Conservation (phyloP, 2,329 filamentous ascomycete species). For the Macrophomina phaseolina region DNA sequence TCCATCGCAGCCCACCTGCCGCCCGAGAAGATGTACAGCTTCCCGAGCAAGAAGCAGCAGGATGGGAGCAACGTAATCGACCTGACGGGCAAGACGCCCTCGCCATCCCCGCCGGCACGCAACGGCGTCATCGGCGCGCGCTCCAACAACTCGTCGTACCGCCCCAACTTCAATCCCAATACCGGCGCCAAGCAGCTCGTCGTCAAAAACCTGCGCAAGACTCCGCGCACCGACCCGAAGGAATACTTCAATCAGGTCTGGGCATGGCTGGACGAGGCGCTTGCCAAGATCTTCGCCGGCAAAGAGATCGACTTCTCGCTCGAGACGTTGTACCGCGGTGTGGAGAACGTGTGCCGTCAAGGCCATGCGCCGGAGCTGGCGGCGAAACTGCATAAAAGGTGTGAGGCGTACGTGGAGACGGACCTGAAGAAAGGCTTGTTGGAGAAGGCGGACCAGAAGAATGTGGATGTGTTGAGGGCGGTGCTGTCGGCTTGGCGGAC, state of each 20-base stretch:
- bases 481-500: slow-evolving; percentile 70
- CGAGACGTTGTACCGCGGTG: slow-evolving; percentile 86
- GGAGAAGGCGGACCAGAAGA: slow-evolving; percentile 60
- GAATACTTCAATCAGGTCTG: slow-evolving; percentile 80
- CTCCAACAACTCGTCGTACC: slow-evolving; percentile 35
- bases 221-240: slow-evolving; percentile 68
- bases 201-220: slow-evolving; percentile 86
- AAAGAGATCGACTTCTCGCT: slow-evolving; percentile 69
- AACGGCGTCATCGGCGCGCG: slow-evolving; percentile 1
- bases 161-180: slow-evolving; percentile 70
- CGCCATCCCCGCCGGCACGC: slow-evolving; percentile 35
- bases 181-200: slow-evolving; percentile 82
- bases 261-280: slow-evolving; percentile 73
- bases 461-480: slow-evolving; percentile 68
- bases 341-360: slow-evolving; percentile 88
- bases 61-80: slow-evolving; percentile 40
- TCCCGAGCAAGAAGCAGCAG: slow-evolving; percentile 45
- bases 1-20: slow-evolving; percentile 31
- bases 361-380: slow-evolving; percentile 73
- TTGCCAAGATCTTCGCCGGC: slow-evolving; percentile 74
- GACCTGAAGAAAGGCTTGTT: slow-evolving; percentile 65
- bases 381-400: slow-evolving; percentile 67
- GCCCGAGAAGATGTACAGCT: slow-evolving; percentile 60
- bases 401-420: slow-evolving; percentile 66
- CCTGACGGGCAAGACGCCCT: slow-evolving; percentile 50